These are phyloP conservation scores for Saksenaea vasiformis DNA, from an alignment of 371 early-diverging fungal species.

Conservation along the genomic window DNA sequence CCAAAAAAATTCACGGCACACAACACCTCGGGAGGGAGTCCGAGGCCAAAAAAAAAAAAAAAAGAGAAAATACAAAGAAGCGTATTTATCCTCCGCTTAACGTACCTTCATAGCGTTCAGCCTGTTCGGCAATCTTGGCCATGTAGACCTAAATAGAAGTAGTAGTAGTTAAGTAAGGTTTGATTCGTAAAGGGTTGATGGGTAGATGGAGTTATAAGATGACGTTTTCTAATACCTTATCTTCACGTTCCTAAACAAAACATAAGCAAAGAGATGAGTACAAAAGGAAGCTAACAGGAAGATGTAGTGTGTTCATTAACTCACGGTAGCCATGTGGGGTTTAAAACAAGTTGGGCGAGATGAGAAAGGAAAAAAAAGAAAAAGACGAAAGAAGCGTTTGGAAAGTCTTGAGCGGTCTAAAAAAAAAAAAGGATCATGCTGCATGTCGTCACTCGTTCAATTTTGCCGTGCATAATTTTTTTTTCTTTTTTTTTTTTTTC, in stretches of 20 bases:
- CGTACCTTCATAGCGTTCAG: slow-evolving; percentile 98
- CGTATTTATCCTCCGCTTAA: slow-evolving; percentile 3
- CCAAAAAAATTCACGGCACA: background rate
- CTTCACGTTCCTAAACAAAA: slow-evolving; percentile 34
- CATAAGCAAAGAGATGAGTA: background rate
- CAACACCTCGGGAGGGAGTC: background rate
- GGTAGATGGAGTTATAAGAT: background rate
- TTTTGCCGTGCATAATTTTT: slow-evolving; percentile 2
- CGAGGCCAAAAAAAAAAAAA: slow-evolving; percentile 7
- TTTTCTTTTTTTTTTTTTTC: background rate
- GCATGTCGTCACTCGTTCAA: slow-evolving; percentile 6
- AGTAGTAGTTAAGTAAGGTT: slow-evolving; percentile 1
- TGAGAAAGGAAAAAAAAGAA: slow-evolving; percentile 9
- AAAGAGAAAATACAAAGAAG: too few species aligned
- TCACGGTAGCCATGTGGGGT: slow-evolving; percentile 18
- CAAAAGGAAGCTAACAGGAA: background rate
- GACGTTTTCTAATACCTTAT: slow-evolving; percentile 26
- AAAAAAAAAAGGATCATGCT: slow-evolving; percentile 2
- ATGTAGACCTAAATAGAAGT: slow-evolving; percentile 62
- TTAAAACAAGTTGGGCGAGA: slow-evolving; percentile 17
- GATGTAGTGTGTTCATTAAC: slow-evolving; percentile 15
- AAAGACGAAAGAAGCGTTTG: slow-evolving; percentile 2
- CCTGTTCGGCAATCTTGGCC: slow-evolving; percentile 99
- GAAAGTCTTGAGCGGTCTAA: slow-evolving; percentile 6
- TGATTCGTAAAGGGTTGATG: slow-evolving; percentile 1